Conservation (phyloP, 768 basidiomycete genomes). For the Chlorophyllum brunneum region DNA sequence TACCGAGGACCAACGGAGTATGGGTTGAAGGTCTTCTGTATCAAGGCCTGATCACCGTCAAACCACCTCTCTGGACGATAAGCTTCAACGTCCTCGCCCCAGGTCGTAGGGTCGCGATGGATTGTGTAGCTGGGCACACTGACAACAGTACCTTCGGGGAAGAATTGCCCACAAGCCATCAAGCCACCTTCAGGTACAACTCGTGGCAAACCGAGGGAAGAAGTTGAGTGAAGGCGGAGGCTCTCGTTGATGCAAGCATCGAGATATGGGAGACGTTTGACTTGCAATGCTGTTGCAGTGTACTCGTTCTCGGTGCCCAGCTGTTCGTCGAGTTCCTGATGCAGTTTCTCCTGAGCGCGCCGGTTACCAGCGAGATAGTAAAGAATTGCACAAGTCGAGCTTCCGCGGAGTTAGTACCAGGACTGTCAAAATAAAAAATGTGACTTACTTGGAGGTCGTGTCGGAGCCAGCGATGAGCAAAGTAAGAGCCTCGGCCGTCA, state of each 20-base stretch:
- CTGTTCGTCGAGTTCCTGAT: slow-evolving; percentile 69
- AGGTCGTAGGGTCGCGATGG: slow-evolving; percentile 65
- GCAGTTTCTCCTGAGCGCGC: slow-evolving; percentile 62
- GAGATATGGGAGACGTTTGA: slow-evolving; percentile 75
- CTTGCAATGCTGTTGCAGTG: slow-evolving; percentile 59
- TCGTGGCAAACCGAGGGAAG: slow-evolving; percentile 79
- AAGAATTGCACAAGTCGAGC: slow-evolving; percentile 86
- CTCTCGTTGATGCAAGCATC: slow-evolving; percentile 87
- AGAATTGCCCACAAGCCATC: slow-evolving; percentile 49
- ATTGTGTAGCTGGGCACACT: slow-evolving; percentile 83
- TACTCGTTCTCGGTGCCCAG: slow-evolving; percentile 52
- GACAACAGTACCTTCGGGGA: slow-evolving; percentile 73
- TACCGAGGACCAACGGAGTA: slow-evolving; percentile 82
- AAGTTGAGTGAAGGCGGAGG: slow-evolving; percentile 81
- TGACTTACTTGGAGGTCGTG: slow-evolving; percentile 83
- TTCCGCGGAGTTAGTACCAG: slow-evolving; percentile 23
- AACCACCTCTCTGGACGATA: slow-evolving; percentile 88
- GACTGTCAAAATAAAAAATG: background rate
- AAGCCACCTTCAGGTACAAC: slow-evolving; percentile 73
- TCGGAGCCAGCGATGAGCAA: slow-evolving; percentile 88
- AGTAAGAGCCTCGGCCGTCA: slow-evolving; percentile 87
- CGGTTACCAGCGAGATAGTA: slow-evolving; percentile 78
- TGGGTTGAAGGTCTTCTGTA: slow-evolving; percentile 78
- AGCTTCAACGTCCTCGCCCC: slow-evolving; percentile 75
- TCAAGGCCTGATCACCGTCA: slow-evolving; percentile 54